Base-by-base conservation (phyloP, 129 eudicot genomes). In the Kitagawia praeruptora region DNA sequence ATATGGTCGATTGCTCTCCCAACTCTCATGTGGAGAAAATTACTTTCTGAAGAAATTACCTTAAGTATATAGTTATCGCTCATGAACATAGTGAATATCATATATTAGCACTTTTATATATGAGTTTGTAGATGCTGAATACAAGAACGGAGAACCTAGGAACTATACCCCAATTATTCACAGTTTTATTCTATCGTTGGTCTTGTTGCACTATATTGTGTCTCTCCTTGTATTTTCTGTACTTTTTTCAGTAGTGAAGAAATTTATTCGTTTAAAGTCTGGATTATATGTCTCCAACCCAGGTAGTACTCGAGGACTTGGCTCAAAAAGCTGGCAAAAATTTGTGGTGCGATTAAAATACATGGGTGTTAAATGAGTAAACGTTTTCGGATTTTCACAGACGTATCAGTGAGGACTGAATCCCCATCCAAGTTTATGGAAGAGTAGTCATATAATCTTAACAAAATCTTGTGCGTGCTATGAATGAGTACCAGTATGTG, bases 131-230 rank as follows among this genome's bases (percentile, higher is more conserved):
- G 6, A n/a, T 73, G 54, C 76, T 42, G 37, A 73, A 41, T 42
- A 71, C 75, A 3, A 70, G 74, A n/a, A n/a, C n/a, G n/a, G n/a
- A n/a, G n/a, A 70, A 34, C 47, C 66, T 56, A 56, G 31, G 66
- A n/a, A n/a, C n/a, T n/a, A n/a, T n/a, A 23, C 25, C 66, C 27
- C 9, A 2, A 8, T 56, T 6, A 56, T 27, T 56, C 12, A 58
- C 1, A 7, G 25, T 23, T 56, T 56, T 56, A 23, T n/a, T 7
- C 1, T 54, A 9, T 61, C 7, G 28, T 25, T 16, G 0, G 34
- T 61, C 37, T 25, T 4, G 14, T 58, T 61, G 15, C 15, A 25
- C 5, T 61, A 15, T n/a, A 8, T 2, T 58, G 67, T 58, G 67
- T n/a, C 11, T 58, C 67, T 56, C 66, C 63, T 19, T 54, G 66